Evolutionary conservation across 2,329 filamentous ascomycete genomes (phyloP), one percentile per base, ranked within the genome.

Genomic region (Torrubiella hemipterigena): DNA sequence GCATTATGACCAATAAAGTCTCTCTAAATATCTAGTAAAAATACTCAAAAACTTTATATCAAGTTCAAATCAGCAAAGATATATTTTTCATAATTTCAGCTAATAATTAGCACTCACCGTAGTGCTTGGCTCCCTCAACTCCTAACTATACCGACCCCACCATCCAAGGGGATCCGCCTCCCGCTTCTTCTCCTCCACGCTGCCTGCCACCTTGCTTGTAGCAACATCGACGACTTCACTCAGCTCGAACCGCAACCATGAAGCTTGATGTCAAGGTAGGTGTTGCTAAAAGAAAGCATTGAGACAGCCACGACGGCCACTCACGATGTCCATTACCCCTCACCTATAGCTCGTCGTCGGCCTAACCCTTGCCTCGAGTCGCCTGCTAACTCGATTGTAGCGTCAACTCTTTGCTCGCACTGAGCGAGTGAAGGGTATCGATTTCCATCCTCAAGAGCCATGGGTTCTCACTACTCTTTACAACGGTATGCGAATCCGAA

Each of bases 391-490:
- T 13, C 11, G 27, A 14, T 34, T 35, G 27, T 38, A 40, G 59
- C 57, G 59, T 45, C 59, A 63, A 55, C 53, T 63, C 42, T 63
- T 61, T 65, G 82, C 83, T 59, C 76, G 86, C 60, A 93, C 83
- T 51, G 85, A 96, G 73, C 81, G 89, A 64, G 89, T 96, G 45
- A 96, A 96, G 66, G 81, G 82, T 54, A 86, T 94, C 59, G 89
- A 96, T 66, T 96, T 95, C 58, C 89, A 96, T 56, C 87, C 86
- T 25, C 84, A 85, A 37, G 89, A 95, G 66, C 86, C 87, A 75
- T 95, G 89, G 84, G 83, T 87, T 45, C 73, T 96, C 51, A 95
- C 89, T 19, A 96, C 91, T 16, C 67, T 98, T 42, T 98, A 98
- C 63, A 94, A 84, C 66, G 86, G 82, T 86, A 76, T 56, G 69